Evolutionary conservation across 768 basidiomycete species (phyloP), one percentile per base, ranked within the genome.

Genomic region (Boletus vinaceobasis): DNA sequence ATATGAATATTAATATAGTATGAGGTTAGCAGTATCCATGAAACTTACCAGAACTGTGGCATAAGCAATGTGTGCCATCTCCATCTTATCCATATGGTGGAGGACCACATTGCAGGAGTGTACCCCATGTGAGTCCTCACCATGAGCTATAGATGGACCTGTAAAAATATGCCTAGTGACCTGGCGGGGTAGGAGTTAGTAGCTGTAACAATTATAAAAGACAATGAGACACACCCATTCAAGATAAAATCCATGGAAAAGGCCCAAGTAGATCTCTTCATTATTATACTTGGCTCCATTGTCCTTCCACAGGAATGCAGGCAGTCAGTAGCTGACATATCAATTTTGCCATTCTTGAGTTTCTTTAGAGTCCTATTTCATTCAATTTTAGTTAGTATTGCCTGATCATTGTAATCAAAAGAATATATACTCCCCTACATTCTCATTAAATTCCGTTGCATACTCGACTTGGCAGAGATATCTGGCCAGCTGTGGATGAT

Each of bases 21-120:
- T 4, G 1, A 17, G 7, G 11, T 13, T 13, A 13, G 11, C 11
- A 4, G 4, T 23, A n/a, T n/a, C n/a, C 7, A 39, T 27, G 0
- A 4, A 0, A 48, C 32, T 13, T 29, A 45, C 42, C n/a, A 38
- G 6, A 0, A 52, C 43, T 0, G 3, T 29, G 4, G 35, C 35
- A 47, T 56, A 59, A 2, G 57, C 33, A 6, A 61, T 42, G 2
- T 59, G 57, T 2, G n/a, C 21, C 19, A 43, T 35, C 29, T 54
- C 35, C 1, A 53, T 48, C 23, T 9, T 52, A 0, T 42, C 33
- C 53, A 61, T 59, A 1, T 8, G 0, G 10, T 50, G 52, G 4
- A 61, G 26, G 1, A 23, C 32, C 0, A 43, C 52, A 23, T 59
- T 61, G 29, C 36, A 55, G 0, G 46, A 33, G 8, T 7, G 17